Evolutionary conservation across 2,329 filamentous ascomycete genomes (phyloP), one percentile per base, ranked within the genome.

Genomic region (Fusarium torulosum): DNA sequence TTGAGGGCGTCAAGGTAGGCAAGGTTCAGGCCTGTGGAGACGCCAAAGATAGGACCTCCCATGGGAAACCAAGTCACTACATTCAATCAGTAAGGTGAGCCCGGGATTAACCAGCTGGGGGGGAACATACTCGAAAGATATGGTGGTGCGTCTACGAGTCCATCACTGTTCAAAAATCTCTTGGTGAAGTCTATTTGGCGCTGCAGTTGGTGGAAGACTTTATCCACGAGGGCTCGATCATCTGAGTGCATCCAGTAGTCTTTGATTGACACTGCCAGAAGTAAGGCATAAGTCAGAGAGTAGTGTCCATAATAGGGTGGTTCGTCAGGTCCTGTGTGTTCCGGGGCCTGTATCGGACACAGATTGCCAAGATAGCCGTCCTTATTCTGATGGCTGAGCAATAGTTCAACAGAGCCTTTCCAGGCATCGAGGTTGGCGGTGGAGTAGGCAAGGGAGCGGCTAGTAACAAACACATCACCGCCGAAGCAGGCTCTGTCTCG

Each of bases 61-160:
- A 56, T 59, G 0, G 51, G 55, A 3, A 59, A 59, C 55, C 55
- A 59, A 0, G 55, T 59, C 55, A 59, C 55, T 59, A 7, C n/a
- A 10, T 1, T 13, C 1, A 1, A 4, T 59, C 17, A 57, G 55
- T 17, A 35, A 15, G 15, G 15, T 29, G 13, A n/a, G 6, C 14
- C 33, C 14, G 15, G 15, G 1, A 17, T 8, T 7, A n/a, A 8
- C 2, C 33, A 15, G 6, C 1, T 17, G 14, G 29, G 2, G 2
- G 1, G 11, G 1, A n/a, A 35, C 55, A 13, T 56, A 47, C 55
- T 59, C 11, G 55, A 56, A 3, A 59, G 55, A 29, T 59, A 47
- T 2, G 52, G 55, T 3, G 55, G 21, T 3, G 55, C 55, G 33
- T 59, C 41, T 0, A 59, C 21, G 1, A 59, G n/a, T 1, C 55